These are phyloP conservation scores for Chaetomium fimeti DNA, from an alignment of 495 filamentous ascomycete genomes.

Conservation along the genomic window DNA sequence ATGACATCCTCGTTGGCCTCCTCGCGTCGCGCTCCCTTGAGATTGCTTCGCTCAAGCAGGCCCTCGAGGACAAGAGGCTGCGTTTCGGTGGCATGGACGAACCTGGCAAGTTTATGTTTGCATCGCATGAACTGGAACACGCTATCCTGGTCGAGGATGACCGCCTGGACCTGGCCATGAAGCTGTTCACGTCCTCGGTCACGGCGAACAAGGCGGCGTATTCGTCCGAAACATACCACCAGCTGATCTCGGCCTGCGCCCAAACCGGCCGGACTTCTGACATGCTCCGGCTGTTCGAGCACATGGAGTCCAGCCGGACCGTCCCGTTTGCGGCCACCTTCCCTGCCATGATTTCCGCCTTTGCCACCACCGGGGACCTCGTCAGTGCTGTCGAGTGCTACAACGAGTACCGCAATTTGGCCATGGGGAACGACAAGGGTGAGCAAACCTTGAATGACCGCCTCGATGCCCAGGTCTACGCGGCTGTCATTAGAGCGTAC, in stretches of 20 bases:
- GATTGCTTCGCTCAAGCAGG: constrained; percentile 63
- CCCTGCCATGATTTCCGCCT: constrained; percentile 87
- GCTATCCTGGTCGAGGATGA: constrained; percentile 82
- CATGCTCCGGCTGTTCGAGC: constrained; percentile 83
- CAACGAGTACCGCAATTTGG: constrained; percentile 84
- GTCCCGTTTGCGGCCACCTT: constrained; percentile 77
- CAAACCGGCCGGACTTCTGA: constrained; percentile 71
- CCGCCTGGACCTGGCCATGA: constrained; percentile 76
- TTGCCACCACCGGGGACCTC: constrained; percentile 75
- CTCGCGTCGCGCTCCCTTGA: constrained; percentile 77
- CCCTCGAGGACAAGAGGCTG: constrained; percentile 69
- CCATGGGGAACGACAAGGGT: constrained; percentile 75
- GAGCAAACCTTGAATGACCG: constrained; percentile 67
- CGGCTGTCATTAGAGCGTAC: constrained; percentile 83
- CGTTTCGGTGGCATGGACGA: constrained; percentile 86
- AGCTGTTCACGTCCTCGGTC: constrained; percentile 75
- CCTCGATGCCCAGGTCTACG: constrained; percentile 80
- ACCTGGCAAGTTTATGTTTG: constrained; percentile 84
- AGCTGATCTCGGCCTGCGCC: constrained; percentile 82
- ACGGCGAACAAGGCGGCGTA: constrained; percentile 58
- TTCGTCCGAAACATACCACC: constrained; percentile 68
- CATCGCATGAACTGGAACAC: constrained; percentile 78
- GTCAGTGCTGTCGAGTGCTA: constrained; percentile 91
- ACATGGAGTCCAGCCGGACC: constrained; percentile 78
- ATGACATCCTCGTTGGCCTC: constrained; percentile 77